phyloP scores from a whole-genome alignment of 371 early-diverging fungal species.

The Apophysomyces trapeziformis region DNA sequence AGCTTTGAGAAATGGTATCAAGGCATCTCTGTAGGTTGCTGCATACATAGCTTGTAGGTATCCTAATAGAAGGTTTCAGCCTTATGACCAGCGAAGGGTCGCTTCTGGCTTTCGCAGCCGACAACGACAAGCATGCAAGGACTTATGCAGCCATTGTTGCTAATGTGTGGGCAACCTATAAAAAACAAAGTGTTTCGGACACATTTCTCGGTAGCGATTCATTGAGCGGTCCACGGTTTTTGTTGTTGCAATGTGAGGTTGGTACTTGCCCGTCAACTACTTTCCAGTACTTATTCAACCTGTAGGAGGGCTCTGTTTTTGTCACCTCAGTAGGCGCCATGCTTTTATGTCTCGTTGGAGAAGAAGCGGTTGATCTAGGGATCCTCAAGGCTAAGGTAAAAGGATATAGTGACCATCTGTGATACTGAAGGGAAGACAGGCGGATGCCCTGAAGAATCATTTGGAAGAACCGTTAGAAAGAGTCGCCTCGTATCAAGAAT shows the following conservation, averaged over 20 bases:
- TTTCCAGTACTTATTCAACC: background rate
- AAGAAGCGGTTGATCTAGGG: constrained; percentile 65
- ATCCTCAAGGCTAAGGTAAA: constrained; percentile 73
- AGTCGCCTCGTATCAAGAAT: constrained; percentile 48
- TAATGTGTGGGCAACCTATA: constrained; percentile 81
- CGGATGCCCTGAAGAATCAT: constrained; percentile 60
- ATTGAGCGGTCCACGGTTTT: constrained; percentile 48
- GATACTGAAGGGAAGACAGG: constrained; percentile 17
- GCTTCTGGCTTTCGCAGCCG: constrained; percentile 71
- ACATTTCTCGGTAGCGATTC: constrained; percentile 33
- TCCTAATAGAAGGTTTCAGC: constrained; percentile 34
- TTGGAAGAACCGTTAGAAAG: constrained; percentile 62
- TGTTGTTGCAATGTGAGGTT: constrained; percentile 75
- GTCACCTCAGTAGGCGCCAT: constrained; percentile 65
- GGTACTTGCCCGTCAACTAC: background rate
- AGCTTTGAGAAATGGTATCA: constrained; percentile 66
- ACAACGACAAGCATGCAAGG: constrained; percentile 65
- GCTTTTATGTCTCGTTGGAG: constrained; percentile 75
- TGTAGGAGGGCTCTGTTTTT: constrained; percentile 68
- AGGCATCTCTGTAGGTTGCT: constrained; percentile 63
- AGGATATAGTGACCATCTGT: background rate
- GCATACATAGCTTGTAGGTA: background rate
- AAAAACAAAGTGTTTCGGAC: constrained; percentile 48
- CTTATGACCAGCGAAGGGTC: constrained; percentile 77
- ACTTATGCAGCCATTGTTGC: constrained; percentile 76